These are phyloP conservation scores for Paecilomyces niveus DNA, from an alignment of 2,329 filamentous ascomycete species.

Conservation along the genomic window DNA sequence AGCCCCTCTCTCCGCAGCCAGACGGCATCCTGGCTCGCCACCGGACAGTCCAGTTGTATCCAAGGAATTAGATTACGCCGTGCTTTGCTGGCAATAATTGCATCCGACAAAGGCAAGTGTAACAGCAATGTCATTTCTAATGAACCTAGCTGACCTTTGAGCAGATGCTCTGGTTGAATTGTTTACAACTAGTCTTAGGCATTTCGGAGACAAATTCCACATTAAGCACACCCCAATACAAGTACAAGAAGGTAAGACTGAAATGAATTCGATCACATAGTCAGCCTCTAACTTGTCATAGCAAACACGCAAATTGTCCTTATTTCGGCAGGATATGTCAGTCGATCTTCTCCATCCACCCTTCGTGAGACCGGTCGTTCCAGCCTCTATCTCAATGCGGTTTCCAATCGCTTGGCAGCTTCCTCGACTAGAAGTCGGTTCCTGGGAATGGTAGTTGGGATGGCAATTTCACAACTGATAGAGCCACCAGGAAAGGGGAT, in stretches of 20 bases:
- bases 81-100: conserved; percentile 55
- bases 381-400: conserved; percentile 63
- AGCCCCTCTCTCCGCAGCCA: conserved; percentile 46
- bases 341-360: conserved; percentile 58
- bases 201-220: conserved; percentile 80
- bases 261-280: not conserved
- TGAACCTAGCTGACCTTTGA: conserved; percentile 1
- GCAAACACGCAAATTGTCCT: conserved; percentile 74
- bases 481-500: conserved; percentile 64
- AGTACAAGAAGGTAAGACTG: conserved; percentile 70
- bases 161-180: conserved; percentile 36
- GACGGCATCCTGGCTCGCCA: conserved; percentile 59
- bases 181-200: conserved; percentile 60
- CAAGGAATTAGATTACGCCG: conserved; percentile 60
- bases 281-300: conserved; percentile 32
- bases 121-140: not conserved
- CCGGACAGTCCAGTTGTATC: conserved; percentile 58
- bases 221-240: conserved; percentile 78
- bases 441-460: conserved; percentile 81
- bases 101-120: conserved; percentile 41
- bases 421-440: conserved; percentile 70
- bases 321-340: conserved; percentile 67
- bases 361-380: conserved; percentile 65
- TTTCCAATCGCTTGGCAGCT: conserved; percentile 78
- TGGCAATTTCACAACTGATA: conserved; percentile 58